Percentiles rank a stretch among this genome's conserved stretches.
These are phyloP conservation scores for Penicillium flavigenum DNA, from an alignment of 495 filamentous ascomycete genomes.

Conservation along the genomic window DNA sequence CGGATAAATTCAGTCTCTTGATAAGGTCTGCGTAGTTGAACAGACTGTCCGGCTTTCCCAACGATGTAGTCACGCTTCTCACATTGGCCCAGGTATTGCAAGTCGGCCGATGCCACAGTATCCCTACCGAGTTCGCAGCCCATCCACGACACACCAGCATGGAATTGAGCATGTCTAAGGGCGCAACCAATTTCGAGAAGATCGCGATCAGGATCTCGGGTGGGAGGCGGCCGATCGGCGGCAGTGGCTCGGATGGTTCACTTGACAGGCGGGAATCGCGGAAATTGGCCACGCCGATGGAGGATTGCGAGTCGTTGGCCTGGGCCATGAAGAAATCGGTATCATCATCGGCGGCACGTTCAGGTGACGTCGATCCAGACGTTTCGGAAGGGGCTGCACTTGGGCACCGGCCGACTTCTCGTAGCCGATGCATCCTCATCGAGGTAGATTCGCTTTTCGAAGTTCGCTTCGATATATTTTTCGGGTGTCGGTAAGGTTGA, in stretches of 20 bases:
- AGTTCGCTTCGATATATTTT: conserved; percentile 17
- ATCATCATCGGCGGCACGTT: conserved; percentile 81
- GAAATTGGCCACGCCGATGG: conserved; percentile 73
- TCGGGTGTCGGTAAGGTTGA: conserved; percentile 20
- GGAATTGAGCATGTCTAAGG: conserved; percentile 75
- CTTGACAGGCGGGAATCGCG: conserved; percentile 64
- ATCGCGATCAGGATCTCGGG: conserved; percentile 92
- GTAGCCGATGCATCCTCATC: conserved; percentile 41
- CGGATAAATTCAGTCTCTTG: conserved; percentile 84
- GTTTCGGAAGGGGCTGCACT: conserved; percentile 56
- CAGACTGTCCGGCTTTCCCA: conserved; percentile 65
- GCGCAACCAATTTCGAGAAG: conserved; percentile 76
- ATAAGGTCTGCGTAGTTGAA: conserved; percentile 87
- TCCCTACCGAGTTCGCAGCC: conserved; percentile 88
- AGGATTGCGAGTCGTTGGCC: conserved; percentile 87
- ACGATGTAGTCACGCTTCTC: conserved; percentile 70
- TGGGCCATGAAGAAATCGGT: conserved; percentile 86
- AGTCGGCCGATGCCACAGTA: conserved; percentile 91
- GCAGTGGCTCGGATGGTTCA: conserved; percentile 54
- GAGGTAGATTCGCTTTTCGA: conserved; percentile 7
- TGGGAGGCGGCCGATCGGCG: conserved; percentile 80
- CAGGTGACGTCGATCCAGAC: conserved; percentile 81
- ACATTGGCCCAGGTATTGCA: conserved; percentile 84
- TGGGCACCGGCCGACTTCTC: conserved; percentile 41
- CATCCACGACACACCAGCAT: conserved; percentile 92